Base-by-base conservation (phyloP, 495 filamentous ascomycete genomes). In the Aspergillus funiculosus region DNA sequence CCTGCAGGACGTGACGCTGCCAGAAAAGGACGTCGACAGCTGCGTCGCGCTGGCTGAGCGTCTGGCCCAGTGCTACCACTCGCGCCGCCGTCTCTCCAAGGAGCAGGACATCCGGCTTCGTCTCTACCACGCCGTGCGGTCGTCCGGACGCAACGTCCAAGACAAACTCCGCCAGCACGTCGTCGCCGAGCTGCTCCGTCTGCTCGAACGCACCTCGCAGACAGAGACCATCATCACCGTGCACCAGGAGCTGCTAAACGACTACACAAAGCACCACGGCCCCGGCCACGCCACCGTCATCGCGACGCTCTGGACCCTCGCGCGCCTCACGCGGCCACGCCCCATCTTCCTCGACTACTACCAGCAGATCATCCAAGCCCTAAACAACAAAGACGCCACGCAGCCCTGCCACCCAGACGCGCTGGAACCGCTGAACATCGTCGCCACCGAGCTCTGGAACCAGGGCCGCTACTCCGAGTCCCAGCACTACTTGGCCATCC, bases 261-360 rank as follows among this genome's bases (percentile, higher is more conserved):
- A 69, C 36, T 63, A 67, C 50, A 53, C 53, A 28, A 57, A 62
- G 28, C 58, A 68, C 38, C 65, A 64, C 14, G 59, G 61, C 25
- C 40, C 52, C 14, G 62, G 60, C 20, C 56, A 68, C 42, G 18
- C 57, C 6, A 44, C 51, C 36, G 66, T 68, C 19, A 56, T 69
- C 34, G 54, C 62, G 46, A 57, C 53, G 15, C 57, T 69, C 6
- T 60, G 59, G 55, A 62, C 37, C 13, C 39, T 69, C 43, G 66
- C 66, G 25, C 47, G 65, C 44, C 50, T 66, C 15, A 64, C 66
- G 34, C 59, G 57, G 6, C 64, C 66, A 25, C 60, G 64, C 6
- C 61, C 66, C 2, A 54, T 63, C 26, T 69, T 60, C 36, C 47
- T 69, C 3, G 66, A 67, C 40, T 69, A 69, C 54, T 69, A 69